phyloP scores from a whole-genome alignment of 345 rosid species.

The Brassica incana region DNA sequence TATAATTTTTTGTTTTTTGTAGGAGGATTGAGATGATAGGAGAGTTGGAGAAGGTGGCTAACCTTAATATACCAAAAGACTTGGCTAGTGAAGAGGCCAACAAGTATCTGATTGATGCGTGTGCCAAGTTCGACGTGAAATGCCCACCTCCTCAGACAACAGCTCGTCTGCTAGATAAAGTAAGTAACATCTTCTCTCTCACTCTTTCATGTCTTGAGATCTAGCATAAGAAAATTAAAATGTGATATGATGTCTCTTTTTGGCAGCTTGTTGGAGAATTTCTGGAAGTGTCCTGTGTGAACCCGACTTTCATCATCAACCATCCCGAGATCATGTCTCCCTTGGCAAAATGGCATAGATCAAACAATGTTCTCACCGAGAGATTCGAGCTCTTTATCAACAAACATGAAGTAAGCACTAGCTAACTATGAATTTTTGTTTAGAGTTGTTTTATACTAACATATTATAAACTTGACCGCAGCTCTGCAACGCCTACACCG shows the following conservation, averaged over 20 bases:
- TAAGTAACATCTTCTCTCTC: slow-evolving; percentile 51
- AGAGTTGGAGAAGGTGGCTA: slow-evolving; percentile 83
- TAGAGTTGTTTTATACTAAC: neutral
- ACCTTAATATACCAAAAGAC: slow-evolving; percentile 82
- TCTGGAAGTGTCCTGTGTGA: slow-evolving; percentile 85
- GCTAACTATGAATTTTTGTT: neutral
- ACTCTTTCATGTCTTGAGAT: slow-evolving; percentile 8
- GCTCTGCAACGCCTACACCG: slow-evolving; percentile 97
- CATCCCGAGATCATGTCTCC: slow-evolving; percentile 48
- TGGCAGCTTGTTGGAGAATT: slow-evolving; percentile 94
- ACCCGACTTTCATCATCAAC: slow-evolving; percentile 91
- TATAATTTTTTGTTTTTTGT: neutral
- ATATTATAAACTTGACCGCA: slow-evolving; percentile 31
- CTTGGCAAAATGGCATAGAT: slow-evolving; percentile 60
- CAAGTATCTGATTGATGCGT: slow-evolving; percentile 72
- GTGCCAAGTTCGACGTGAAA: slow-evolving; percentile 71
- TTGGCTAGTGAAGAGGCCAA: slow-evolving; percentile 79
- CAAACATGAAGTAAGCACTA: slow-evolving; percentile 70
- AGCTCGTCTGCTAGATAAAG: slow-evolving; percentile 87
- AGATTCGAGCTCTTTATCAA: slow-evolving; percentile 92
- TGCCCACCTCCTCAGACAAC: slow-evolving; percentile 96
- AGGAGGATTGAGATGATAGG: slow-evolving; percentile 90
- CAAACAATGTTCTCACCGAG: slow-evolving; percentile 70
- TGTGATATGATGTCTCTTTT: neutral
- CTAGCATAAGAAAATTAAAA: neutral